Evolutionary conservation across 768 basidiomycete species (phyloP).

Genomic region (Strobilomyces echinocephalus): DNA sequence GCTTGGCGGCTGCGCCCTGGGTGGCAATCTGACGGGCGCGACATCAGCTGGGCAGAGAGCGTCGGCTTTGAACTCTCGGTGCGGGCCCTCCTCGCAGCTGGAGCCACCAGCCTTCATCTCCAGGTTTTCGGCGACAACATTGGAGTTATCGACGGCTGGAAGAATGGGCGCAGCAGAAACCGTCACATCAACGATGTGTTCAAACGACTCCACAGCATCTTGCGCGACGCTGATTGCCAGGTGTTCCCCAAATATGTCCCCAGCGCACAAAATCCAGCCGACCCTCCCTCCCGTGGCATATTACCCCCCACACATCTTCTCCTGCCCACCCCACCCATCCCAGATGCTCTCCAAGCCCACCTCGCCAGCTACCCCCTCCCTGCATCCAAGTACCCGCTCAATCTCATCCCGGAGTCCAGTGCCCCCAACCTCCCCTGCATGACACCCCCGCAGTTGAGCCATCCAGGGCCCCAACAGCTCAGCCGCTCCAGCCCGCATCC

Average conservation of each 20-base stretch:
- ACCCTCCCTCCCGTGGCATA: neutral
- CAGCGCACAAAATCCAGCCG: neutral
- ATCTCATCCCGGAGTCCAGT: too few relatives aligned
- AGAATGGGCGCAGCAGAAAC: neutral
- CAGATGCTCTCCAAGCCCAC: neutral
- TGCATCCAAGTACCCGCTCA: too few relatives aligned
- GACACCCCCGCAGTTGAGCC: too few relatives aligned
- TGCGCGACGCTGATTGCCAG: neutral
- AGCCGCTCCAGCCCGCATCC: too few relatives aligned
- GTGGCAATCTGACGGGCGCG: slow-evolving; percentile 25
- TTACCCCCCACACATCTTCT: neutral
- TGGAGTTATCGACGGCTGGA: neutral
- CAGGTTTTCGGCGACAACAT: slow-evolving; percentile 12
- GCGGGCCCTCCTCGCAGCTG: neutral
- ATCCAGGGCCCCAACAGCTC: too few relatives aligned
- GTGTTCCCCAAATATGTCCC: neutral
- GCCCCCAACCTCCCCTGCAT: too few relatives aligned
- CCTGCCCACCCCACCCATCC: neutral
- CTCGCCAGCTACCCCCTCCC: too few relatives aligned
- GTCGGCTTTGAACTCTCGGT: neutral
- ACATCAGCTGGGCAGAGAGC: slow-evolving; percentile 41
- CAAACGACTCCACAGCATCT: neutral
- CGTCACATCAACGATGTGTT: neutral
- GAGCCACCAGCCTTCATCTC: neutral
- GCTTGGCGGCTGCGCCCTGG: slow-evolving; percentile 31